Base-by-base conservation (phyloP, 2,329 filamentous ascomycete genomes). In the Madurella fahalii region DNA sequence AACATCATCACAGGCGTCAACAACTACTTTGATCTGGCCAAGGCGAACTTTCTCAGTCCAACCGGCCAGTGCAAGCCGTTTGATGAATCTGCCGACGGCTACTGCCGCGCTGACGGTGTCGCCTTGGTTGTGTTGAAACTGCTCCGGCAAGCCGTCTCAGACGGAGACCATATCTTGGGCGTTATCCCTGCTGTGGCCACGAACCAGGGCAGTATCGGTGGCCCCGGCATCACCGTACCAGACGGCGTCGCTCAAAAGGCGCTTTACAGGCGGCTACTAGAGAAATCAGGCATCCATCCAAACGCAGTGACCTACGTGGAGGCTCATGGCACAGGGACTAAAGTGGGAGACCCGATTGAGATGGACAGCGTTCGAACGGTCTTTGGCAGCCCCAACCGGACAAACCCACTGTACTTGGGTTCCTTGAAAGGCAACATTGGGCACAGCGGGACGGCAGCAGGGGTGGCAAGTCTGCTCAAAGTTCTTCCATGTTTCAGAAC, bases 241-340 rank as follows among this genome's bases (percentile, higher is more conserved):
- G 57, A 64, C 54, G 53, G 56, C 2, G 59, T 60, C n/a, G 40
- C 37, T 2, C 59, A 62, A 50, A 48, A 41, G 13, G 45, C n/a
- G 15, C 45, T 62, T 1, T 52, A 52, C 9, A 25, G 37, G 2
- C 39, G 51, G 9, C 50, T 58, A 2, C 50, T 60, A 5, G 13
- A 31, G 9, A 15, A 42, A 2, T 54, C 45, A 8, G 43, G 31
- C 2, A 32, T 63, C 4, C 25, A 41, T 5, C 48, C 47, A 2
- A 8, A 50, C 2, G 34, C 50, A 2, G 52, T 59, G 13, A 52
- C 47, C 8, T 58, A 56, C 25, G 53, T 63, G 18, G 61, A 61
- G 50, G 55, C 52, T 30, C 72, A 75, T 40, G 73, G 73, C 8
- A 76, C 74, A 0, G 74, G 74, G 2, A 77, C 75, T 2, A 58